These are phyloP conservation scores for Albizia julibrissin DNA, from an alignment of 306 rosid genomes.

Conservation along the genomic window DNA sequence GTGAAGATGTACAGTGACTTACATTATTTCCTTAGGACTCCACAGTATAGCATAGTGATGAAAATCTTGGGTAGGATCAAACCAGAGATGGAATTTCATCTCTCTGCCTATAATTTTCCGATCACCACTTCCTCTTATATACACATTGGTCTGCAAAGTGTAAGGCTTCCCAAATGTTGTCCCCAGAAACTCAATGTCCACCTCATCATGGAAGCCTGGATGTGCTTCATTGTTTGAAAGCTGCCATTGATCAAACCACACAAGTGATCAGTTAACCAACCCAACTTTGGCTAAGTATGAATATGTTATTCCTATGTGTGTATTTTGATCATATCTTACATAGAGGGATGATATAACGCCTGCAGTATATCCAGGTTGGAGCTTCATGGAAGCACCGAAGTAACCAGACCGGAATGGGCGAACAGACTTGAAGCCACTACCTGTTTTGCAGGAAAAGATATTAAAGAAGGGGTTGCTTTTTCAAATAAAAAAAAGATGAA, in stretches of 20 bases:
- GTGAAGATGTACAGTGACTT: constrained; percentile 38
- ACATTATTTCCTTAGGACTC: constrained; percentile 92
- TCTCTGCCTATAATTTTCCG: constrained; percentile 88
- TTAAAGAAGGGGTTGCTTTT: constrained; percentile 21
- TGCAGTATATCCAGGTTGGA: constrained; percentile 96
- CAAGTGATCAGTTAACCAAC: not conserved
- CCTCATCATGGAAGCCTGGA: constrained; percentile 97
- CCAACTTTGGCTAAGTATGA: constrained; percentile 15
- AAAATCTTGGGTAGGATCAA: constrained; percentile 84
- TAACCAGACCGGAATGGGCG: constrained; percentile 91
- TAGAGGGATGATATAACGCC: constrained; percentile 96
- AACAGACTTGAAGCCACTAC: constrained; percentile 92
- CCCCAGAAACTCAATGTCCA: constrained; percentile 95
- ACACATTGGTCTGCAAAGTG: constrained; percentile 91
- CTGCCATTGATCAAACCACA: constrained; percentile 50
- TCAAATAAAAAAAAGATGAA: not conserved
- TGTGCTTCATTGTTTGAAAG: constrained; percentile 93
- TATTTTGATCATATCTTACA: constrained; percentile 49
- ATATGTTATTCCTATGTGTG: not conserved
- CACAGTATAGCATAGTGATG: constrained; percentile 93
- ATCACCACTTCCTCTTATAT: constrained; percentile 92
- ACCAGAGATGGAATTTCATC: constrained; percentile 95
- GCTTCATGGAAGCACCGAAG: constrained; percentile 85
- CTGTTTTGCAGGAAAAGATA: constrained; percentile 41
- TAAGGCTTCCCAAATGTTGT: constrained; percentile 98